phyloP scores from a whole-genome alignment of 768 basidiomycete species.

The Fomitopsis serialis region DNA sequence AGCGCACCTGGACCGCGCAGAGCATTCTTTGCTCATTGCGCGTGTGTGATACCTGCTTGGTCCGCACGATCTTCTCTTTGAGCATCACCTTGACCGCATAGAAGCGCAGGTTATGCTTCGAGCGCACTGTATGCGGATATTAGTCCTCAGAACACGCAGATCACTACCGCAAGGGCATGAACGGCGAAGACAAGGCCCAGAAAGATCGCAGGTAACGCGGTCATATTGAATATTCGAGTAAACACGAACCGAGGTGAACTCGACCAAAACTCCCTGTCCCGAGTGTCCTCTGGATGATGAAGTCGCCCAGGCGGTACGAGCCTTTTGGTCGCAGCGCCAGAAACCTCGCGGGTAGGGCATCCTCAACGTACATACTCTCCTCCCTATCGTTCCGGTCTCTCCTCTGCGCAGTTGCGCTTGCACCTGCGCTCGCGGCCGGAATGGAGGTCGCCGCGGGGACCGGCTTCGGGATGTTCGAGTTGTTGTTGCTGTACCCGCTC shows the following conservation, averaged over 20 bases:
- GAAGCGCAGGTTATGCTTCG: conserved; percentile 91
- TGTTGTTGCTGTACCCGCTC: conserved; percentile 38
- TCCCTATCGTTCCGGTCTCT: conserved; percentile 3
- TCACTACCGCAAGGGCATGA: background rate
- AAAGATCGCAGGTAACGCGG: background rate
- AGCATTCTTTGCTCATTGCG: conserved; percentile 92
- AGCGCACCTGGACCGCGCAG: conserved; percentile 51
- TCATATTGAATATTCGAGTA: background rate
- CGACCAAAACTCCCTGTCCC: conserved; percentile 97
- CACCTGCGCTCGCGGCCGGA: conserved; percentile 15
- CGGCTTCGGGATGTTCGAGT: conserved; percentile 7
- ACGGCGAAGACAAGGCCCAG: background rate
- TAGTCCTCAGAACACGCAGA: background rate
- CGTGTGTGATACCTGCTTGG: conserved; percentile 97
- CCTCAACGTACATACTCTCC: background rate
- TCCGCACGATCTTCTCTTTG: conserved; percentile 87
- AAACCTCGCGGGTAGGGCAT: conserved; percentile 15
- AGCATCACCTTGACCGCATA: conserved; percentile 94
- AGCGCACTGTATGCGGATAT: conserved; percentile 52
- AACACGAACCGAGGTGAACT: conserved; percentile 71
- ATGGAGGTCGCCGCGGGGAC: conserved; percentile 31
- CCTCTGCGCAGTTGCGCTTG: conserved; percentile 22
- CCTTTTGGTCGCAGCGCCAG: conserved; percentile 47
- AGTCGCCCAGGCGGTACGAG: conserved; percentile 68
- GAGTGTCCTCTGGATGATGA: conserved; percentile 74